These are phyloP conservation scores for Thermomucor indicae-seudaticae DNA, from an alignment of 371 early-diverging fungal species.

Conservation along the genomic window DNA sequence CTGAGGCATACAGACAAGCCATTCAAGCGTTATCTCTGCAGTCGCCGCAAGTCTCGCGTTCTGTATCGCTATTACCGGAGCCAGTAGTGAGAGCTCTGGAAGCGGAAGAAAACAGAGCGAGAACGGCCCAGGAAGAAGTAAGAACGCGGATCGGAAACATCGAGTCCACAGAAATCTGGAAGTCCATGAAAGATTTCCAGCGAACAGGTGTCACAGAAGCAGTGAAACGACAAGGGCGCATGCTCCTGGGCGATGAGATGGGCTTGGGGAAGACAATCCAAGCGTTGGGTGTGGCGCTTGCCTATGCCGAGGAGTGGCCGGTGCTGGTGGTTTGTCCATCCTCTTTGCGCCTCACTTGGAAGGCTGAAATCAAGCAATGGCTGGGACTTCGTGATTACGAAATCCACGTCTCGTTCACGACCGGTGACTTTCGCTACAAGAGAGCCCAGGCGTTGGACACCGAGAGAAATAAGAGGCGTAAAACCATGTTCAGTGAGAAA, in stretches of 20 bases:
- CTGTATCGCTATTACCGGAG: neutral
- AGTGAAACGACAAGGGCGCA: constrained; percentile 37
- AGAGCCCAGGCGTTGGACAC: neutral
- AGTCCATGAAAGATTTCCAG: constrained; percentile 42
- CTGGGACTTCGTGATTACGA: constrained; percentile 26
- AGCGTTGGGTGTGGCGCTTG: constrained; percentile 61
- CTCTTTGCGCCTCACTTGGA: constrained; percentile 54
- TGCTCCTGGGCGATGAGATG: constrained; percentile 96
- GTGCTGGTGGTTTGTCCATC: constrained; percentile 61
- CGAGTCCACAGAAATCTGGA: constrained; percentile 20
- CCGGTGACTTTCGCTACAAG: neutral
- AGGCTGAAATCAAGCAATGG: constrained; percentile 44
- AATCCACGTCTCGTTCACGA: constrained; percentile 28
- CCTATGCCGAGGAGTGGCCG: constrained; percentile 53
- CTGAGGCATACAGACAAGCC: constrained; percentile 14
- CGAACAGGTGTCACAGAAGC: constrained; percentile 47
- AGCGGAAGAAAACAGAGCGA: neutral
- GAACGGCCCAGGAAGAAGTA: constrained; percentile 6
- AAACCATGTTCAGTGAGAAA: neutral
- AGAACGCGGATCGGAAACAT: constrained; percentile 7
- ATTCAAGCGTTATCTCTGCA: constrained; percentile 16
- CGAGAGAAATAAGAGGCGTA: neutral
- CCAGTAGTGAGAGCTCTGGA: constrained; percentile 3
- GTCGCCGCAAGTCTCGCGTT: neutral
- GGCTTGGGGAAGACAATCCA: constrained; percentile 95